Base-by-base conservation (phyloP, 805 yeast genomes). In the Teunomyces aglyptinius region DNA sequence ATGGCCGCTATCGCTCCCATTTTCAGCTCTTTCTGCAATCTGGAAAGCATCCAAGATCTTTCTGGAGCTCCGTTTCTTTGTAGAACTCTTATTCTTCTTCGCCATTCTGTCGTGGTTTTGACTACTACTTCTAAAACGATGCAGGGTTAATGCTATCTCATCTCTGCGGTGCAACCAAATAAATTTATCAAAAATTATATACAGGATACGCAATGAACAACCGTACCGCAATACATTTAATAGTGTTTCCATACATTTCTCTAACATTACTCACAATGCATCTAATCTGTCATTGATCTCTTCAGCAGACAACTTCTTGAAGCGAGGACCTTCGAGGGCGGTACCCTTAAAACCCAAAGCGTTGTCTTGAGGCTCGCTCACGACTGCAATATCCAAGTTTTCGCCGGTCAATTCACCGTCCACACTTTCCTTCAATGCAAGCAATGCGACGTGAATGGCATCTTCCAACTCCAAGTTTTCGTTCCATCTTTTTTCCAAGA, bases 341-440 rank as follows among this genome's bases (percentile, higher is more conserved):
- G 88, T 91, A 45, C 98, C 99, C 60, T 80, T 80, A 70, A 83
- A 89, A 0, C 97, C 97, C 54, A 92, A 77, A 62, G 86, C 61
- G 43, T 85, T 83, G 50, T 86, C 89, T 57, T 89, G 85, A 38
- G 95, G 86, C 43, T 81, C 85, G 46, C 96, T 91, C 44, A 94
- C 83, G 34, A 94, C 77, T 19, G 92, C 85, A 49, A 94, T 87
- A 68, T 94, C 99, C 53, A 94, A 92, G 40, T 96, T 91, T 55
- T 90, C 95, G 41, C 98, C 98, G 52, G 86, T 90, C 81, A 94
- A 87, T 63, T 94, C 99, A 47, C 99, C 99, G 67, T 94, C 99
- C 43, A 94, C 92, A 20, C 96, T 83, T 70, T 94, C 99, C 68
- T 94, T 94, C 64, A 94, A 76, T 4, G 99, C 94, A 58, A 94